These are phyloP conservation scores for Graphilbum sp. DNA, from an alignment of 2,329 filamentous ascomycete genomes.

Conservation along the genomic window DNA sequence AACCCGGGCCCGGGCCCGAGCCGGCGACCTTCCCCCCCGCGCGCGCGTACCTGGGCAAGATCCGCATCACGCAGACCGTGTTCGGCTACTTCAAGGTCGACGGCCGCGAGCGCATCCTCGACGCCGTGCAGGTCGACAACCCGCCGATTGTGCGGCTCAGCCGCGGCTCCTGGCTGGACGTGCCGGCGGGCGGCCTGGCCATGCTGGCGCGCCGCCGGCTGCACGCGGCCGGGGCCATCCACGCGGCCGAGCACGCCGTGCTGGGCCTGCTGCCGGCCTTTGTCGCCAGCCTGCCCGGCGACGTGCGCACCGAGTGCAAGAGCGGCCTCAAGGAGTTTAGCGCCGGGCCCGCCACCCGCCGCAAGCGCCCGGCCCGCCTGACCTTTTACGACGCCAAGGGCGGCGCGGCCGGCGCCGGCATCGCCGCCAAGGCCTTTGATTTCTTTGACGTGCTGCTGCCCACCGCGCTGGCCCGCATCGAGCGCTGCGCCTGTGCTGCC, in stretches of 20 bases:
- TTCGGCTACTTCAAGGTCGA: slow-evolving; percentile 99
- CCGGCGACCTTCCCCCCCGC: slow-evolving; percentile 31
- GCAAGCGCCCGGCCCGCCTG: slow-evolving; percentile 73
- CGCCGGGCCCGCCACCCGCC: slow-evolving; percentile 26
- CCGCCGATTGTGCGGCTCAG: slow-evolving; percentile 72
- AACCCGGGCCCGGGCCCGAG: not conserved
- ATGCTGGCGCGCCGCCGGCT: slow-evolving; percentile 58
- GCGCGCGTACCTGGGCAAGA: slow-evolving; percentile 69
- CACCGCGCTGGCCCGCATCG: slow-evolving; percentile 62
- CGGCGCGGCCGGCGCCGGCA: slow-evolving; percentile 65
- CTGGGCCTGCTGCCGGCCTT: slow-evolving; percentile 80
- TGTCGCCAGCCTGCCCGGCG: slow-evolving; percentile 75
- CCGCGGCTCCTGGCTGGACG: slow-evolving; percentile 92
- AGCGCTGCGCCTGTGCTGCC: slow-evolving; percentile 56
- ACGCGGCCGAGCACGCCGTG: slow-evolving; percentile 85
- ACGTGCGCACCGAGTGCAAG: slow-evolving; percentile 92
- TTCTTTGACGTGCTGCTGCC: slow-evolving; percentile 65
- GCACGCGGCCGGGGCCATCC: slow-evolving; percentile 77
- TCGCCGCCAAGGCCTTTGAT: slow-evolving; percentile 86
- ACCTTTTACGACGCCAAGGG: slow-evolving; percentile 96
- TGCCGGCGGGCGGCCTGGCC: slow-evolving; percentile 62
- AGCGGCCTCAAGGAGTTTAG: slow-evolving; percentile 71
- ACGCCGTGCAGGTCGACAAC: slow-evolving; percentile 86
- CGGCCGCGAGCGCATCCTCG: slow-evolving; percentile 65
- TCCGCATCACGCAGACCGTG: slow-evolving; percentile 74